A percentile compares a stretch with the other conserved stretches of the same genome.
These are phyloP conservation scores for Basidiobolus meristosporus DNA, from an alignment of 371 early-diverging fungal genomes.

Conservation along the genomic window DNA sequence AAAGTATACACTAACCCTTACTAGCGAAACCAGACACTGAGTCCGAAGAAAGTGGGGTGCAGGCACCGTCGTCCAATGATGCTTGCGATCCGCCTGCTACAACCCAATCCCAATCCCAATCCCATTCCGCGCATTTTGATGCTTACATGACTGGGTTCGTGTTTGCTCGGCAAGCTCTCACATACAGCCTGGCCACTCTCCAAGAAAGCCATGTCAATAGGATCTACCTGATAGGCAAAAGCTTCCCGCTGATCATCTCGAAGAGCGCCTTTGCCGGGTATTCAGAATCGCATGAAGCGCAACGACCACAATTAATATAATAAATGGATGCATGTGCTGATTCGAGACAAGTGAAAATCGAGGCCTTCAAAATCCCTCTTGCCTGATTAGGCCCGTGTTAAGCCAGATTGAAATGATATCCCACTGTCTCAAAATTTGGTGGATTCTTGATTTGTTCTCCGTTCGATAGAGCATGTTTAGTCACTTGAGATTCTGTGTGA, in stretches of 20 bases:
- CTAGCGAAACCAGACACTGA: background rate
- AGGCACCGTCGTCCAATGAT: background rate
- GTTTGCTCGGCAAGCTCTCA: background rate
- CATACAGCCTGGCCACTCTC: background rate
- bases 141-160: constrained; percentile 83
- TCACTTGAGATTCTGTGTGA: no score
- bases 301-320: no score
- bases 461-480: no score
- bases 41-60: background rate
- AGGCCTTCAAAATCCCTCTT: no score
- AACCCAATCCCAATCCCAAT: constrained; percentile 4
- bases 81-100: constrained; percentile 1
- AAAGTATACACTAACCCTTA: background rate
- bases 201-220: constrained; percentile 1
- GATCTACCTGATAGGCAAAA: constrained; percentile 6
- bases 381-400: no score
- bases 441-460: no score
- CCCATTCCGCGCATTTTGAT: constrained; percentile 79
- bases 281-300: no score
- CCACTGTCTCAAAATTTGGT: no score
- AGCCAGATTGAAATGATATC: no score
- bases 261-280: constrained; percentile 5
- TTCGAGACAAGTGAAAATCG: no score
- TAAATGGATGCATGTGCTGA: no score
- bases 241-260: constrained; percentile 4